phyloP scores from a whole-genome alignment of 106 monocot genomes.

The Acorus gramineus region DNA sequence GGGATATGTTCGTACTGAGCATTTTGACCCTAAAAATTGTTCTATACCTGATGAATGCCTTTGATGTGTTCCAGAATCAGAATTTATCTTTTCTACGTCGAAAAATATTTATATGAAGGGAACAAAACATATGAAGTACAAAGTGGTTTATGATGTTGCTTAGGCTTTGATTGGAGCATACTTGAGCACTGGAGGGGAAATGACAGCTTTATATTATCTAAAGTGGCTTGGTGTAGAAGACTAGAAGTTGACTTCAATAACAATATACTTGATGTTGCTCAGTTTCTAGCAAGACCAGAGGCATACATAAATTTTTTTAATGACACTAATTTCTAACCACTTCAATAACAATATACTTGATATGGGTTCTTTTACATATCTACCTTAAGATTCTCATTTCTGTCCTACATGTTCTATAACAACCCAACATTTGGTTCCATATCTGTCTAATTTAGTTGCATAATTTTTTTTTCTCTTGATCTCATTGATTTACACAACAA shows the following conservation, averaged over 20 bases:
- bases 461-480: too few species aligned
- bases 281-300: constrained; percentile 15
- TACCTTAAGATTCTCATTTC: too few species aligned
- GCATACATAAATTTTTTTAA: constrained; percentile 28
- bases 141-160: constrained; percentile 42
- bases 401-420: too few species aligned
- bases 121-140: constrained; percentile 33
- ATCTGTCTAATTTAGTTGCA: too few species aligned
- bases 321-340: too few species aligned
- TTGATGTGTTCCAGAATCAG: background rate
- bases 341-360: too few species aligned
- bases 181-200: constrained; percentile 38
- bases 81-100: constrained; percentile 3
- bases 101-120: constrained; percentile 22
- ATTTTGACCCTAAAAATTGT: constrained; percentile 42
- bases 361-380: too few species aligned
- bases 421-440: too few species aligned
- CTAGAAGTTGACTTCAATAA: constrained; percentile 13
- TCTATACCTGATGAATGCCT: constrained; percentile 20
- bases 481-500: too few species aligned
- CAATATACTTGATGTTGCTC: constrained; percentile 14
- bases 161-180: constrained; percentile 57
- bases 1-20: constrained; percentile 51
- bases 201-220: constrained; percentile 30
- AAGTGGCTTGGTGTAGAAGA: constrained; percentile 41